phyloP scores from a whole-genome alignment of 2,329 filamentous ascomycete genomes.

The Sporothrix schenckii region DNA sequence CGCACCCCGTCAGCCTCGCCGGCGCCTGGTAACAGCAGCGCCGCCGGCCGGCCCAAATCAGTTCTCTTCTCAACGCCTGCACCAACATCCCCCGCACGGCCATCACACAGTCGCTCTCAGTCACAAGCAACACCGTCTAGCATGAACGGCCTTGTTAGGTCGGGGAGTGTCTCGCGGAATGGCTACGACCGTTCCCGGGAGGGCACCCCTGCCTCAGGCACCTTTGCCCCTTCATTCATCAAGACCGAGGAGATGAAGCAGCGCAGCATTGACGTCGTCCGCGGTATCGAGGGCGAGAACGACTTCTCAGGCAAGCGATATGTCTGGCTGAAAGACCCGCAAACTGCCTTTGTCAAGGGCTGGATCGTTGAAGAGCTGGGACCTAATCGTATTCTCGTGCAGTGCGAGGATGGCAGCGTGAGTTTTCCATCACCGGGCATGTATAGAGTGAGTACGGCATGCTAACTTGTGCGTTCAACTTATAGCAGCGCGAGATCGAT shows the following conservation, averaged over 20 bases:
- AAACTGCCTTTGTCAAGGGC: constrained; percentile 86
- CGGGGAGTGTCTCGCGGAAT: constrained; percentile 44
- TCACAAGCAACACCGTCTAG: constrained; percentile 33
- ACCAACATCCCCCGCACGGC: constrained; percentile 50
- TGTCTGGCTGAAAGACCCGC: constrained; percentile 90
- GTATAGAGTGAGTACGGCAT: background rate
- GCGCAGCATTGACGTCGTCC: constrained; percentile 55
- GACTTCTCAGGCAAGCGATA: constrained; percentile 99
- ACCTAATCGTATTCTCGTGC: constrained; percentile 72
- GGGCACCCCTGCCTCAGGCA: constrained; percentile 68
- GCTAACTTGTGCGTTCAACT: constrained; percentile 34
- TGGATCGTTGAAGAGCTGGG: constrained; percentile 84
- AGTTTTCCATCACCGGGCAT: constrained; percentile 40
- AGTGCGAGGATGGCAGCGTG: constrained; percentile 90
- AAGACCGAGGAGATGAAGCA: constrained; percentile 75
- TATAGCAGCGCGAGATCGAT: constrained; percentile 81
- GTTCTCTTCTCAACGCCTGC: constrained; percentile 63
- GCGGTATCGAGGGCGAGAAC: constrained; percentile 91
- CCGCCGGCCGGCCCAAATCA: constrained; percentile 69
- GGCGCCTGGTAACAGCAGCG: constrained; percentile 47
- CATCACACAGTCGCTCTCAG: constrained; percentile 56
- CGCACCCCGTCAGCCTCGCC: constrained; percentile 70
- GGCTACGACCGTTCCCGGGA: constrained; percentile 64
- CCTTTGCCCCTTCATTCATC: constrained; percentile 96
- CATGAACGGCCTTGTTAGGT: constrained; percentile 32